phyloP scores from a whole-genome alignment of 768 basidiomycete genomes.

The Lactarius hengduanensis region DNA sequence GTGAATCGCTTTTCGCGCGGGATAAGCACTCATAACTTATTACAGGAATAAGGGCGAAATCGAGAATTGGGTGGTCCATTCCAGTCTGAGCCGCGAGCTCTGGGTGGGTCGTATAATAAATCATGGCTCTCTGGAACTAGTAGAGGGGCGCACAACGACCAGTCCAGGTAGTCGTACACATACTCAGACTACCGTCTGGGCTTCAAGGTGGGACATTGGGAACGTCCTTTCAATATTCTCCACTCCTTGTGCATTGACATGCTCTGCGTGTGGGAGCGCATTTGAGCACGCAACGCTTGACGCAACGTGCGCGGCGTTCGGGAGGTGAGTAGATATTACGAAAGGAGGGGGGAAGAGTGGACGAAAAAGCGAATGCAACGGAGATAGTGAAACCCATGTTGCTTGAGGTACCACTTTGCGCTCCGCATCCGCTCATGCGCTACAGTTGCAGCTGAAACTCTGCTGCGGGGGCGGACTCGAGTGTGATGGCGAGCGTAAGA shows the following conservation, averaged over 20 bases:
- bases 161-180: neutral
- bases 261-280: neutral
- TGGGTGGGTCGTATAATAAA: neutral
- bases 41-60: too few species aligned
- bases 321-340: neutral
- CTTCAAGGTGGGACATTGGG: neutral
- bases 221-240: neutral
- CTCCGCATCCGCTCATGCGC: conserved; percentile 9
- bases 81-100: neutral
- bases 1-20: too few species aligned
- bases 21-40: too few species aligned
- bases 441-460: conserved; percentile 11
- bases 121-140: neutral
- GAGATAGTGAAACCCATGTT: conserved; percentile 21
- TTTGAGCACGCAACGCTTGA: neutral
- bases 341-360: too few species aligned
- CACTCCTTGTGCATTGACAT: neutral
- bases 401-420: conserved; percentile 23
- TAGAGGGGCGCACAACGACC: neutral
- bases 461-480: neutral
- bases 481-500: conserved; percentile 9
- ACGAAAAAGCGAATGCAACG: neutral
- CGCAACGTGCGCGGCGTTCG: neutral
- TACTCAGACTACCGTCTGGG: neutral
- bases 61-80: too few species aligned